These are phyloP conservation scores for Komagataella mondaviorum DNA, from an alignment of 805 yeast species.

Conservation along the genomic window DNA sequence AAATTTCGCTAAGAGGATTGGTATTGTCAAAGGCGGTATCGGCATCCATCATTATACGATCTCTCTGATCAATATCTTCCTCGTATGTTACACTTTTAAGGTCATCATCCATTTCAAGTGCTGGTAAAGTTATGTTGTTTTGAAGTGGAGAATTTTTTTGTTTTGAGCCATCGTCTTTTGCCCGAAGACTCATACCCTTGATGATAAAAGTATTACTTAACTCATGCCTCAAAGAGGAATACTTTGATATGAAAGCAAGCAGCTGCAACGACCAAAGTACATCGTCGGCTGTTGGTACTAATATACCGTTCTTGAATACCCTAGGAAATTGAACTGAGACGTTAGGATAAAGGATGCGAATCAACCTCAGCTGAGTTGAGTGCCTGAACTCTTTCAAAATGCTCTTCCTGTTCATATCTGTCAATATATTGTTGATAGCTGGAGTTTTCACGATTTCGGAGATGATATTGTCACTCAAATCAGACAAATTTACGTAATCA, in stretches of 20 bases:
- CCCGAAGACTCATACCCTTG: conserved; percentile 42
- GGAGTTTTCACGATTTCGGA: background rate
- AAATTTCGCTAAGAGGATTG: background rate
- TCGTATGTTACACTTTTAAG: background rate
- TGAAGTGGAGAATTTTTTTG: background rate
- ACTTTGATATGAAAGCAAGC: conserved; percentile 86
- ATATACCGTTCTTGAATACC: conserved; percentile 47
- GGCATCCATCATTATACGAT: background rate
- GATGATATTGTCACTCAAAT: background rate
- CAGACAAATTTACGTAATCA: background rate
- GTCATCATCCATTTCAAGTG: conserved; percentile 1
- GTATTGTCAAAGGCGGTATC: background rate
- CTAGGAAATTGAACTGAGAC: conserved; percentile 24
- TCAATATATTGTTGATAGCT: background rate
- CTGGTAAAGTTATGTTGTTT: background rate
- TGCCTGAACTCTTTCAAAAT: background rate
- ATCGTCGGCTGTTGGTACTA: conserved; percentile 89
- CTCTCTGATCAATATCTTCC: conserved; percentile 1
- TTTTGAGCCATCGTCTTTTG: conserved; percentile 13
- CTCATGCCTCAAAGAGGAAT: conserved; percentile 61
- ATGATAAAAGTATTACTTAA: conserved; percentile 69
- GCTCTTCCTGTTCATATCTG: background rate
- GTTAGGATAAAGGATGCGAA: background rate
- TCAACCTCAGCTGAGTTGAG: background rate
- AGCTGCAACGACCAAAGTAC: conserved; percentile 88